Evolutionary conservation across 768 basidiomycete genomes (phyloP).

Genomic region (Cystobasidium onofrii): DNA sequence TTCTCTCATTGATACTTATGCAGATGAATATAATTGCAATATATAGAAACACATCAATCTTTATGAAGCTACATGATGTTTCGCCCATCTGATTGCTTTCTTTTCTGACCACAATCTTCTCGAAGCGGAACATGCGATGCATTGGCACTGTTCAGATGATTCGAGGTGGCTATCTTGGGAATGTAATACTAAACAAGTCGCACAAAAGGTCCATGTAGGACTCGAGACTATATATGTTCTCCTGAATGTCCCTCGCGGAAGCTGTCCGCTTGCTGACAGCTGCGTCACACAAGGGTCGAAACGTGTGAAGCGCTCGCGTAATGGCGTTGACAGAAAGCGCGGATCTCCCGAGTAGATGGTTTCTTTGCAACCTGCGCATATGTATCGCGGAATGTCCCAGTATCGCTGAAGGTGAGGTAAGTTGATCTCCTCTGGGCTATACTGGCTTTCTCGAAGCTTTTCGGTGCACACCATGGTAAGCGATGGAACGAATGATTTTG

Average conservation of each 20-base stretch:
- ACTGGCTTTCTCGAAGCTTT: neutral
- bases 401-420: neutral
- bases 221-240: neutral
- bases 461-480: neutral
- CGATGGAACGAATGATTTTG: neutral
- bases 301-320: neutral
- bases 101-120: neutral
- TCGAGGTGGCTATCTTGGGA: neutral
- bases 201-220: neutral
- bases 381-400: neutral
- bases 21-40: no score
- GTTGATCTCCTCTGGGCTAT: neutral
- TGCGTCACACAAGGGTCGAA: neutral
- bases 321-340: neutral
- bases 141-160: neutral
- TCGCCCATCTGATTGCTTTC: neutral
- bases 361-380: neutral
- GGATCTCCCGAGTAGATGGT: neutral
- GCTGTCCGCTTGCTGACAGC: neutral
- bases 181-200: neutral
- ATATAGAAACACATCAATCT: neutral
- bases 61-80: neutral
- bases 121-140: neutral
- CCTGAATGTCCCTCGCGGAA: neutral
- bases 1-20: no score